Base-by-base conservation (phyloP, 2,329 filamentous ascomycete species). In the Neofusicoccum ribis region DNA sequence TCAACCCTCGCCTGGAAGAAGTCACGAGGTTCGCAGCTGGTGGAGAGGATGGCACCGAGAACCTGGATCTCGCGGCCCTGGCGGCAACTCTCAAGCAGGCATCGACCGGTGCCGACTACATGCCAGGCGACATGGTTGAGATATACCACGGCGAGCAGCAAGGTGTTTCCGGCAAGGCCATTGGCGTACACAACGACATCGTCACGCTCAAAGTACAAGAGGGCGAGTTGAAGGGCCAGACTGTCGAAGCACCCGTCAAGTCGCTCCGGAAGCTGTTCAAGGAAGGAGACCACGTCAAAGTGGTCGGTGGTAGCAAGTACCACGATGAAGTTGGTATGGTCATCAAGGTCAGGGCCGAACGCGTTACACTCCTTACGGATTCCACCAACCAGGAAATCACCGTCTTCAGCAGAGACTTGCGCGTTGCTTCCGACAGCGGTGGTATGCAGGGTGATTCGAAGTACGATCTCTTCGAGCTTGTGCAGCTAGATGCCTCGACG, bases 261-360 rank as follows among this genome's bases (percentile, higher is more conserved):
- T 91, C 92, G 50, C 84, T 99, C 31, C 91, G 95, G 65, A 99
- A 99, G 80, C 87, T 92, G 36, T 99, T 99, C 85, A 88, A 86
- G 69, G 86, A 93, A 68, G 95, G 95, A 83, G 95, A 99, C 73
- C 95, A 99, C 74, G 95, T 99, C 82, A 98, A 98, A 82, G 95
- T 99, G 70, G 96, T 97, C 75, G 94, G 95, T 64, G 94, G 93
- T 44, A 97, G 93, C 80, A 91, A 92, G 71, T 98, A 93, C 77
- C 88, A 91, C 64, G 95, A 97, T 71, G 95, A 99, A 79, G 91
- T 98, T 50, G 95, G 95, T 78, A 96, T 97, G 87, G 93, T 99
- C 60, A 93, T 98, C 69, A 92, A 92, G 76, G 95, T 97, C 70
- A 90, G 88, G 56, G 92, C 96, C 67, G 95, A 99, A 76, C 89